These are phyloP conservation scores for Mercurialis annua DNA, from an alignment of 345 rosid genomes.

Conservation along the genomic window DNA sequence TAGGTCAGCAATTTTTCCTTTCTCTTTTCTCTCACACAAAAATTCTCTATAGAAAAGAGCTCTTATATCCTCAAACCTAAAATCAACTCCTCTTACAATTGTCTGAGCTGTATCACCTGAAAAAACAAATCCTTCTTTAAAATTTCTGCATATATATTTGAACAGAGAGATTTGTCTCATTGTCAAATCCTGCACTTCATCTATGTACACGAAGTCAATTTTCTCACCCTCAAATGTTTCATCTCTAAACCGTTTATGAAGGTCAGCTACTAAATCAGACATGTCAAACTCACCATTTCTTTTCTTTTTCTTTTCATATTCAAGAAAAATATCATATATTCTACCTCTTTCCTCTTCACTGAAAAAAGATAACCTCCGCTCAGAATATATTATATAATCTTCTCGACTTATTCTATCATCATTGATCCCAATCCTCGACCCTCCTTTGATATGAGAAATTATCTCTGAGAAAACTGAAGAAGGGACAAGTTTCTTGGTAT, in stretches of 20 bases:
- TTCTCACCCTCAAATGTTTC: constrained; percentile 26
- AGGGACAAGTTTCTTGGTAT: constrained; percentile 38
- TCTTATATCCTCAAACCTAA: constrained; percentile 47
- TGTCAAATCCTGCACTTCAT: constrained; percentile 65
- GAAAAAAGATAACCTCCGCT: constrained; percentile 36
- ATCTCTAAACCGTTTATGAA: constrained; percentile 36
- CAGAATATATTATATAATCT: constrained; percentile 36
- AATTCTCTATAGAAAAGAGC: constrained; percentile 44
- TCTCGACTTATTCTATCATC: constrained; percentile 30
- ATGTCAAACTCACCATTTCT: constrained; percentile 44
- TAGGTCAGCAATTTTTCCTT: constrained; percentile 34
- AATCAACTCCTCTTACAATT: constrained; percentile 47
- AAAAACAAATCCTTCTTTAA: constrained; percentile 50
- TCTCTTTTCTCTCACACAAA: constrained; percentile 18
- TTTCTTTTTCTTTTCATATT: constrained; percentile 43
- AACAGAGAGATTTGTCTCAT: constrained; percentile 54
- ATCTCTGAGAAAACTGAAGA: constrained; percentile 50
- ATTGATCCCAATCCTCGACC: constrained; percentile 21
- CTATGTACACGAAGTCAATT: constrained; percentile 52
- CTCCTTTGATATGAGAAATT: constrained; percentile 52
- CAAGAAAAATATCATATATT: constrained; percentile 42
- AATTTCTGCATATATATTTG: constrained; percentile 39
- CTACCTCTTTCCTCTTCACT: constrained; percentile 22
- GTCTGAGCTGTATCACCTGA: constrained; percentile 53
- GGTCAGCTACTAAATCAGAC: constrained; percentile 52